Base-by-base conservation (phyloP, 768 basidiomycete genomes). In the Rhodotorula paludigena region DNA sequence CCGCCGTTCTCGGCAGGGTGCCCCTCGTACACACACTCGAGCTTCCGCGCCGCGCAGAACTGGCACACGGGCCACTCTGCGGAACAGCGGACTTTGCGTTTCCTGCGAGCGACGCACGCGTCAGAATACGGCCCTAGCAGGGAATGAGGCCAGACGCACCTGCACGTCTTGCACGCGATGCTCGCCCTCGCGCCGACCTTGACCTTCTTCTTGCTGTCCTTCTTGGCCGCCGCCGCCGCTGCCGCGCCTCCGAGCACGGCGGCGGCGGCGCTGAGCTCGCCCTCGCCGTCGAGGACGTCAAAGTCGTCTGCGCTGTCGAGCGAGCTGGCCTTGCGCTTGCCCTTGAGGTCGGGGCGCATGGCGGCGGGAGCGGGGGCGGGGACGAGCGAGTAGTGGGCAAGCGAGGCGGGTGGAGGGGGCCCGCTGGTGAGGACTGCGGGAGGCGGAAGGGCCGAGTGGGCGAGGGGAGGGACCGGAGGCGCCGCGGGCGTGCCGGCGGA, bases 101-200 rank as follows among this genome's bases (percentile, higher is more conserved):
- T 71, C 64, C 70, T 71, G 62, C 33, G 12, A 23, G 12, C 5
- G 33, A 6, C 10, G n/a, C 9, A n/a, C 0, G 52, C 25, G 23
- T 3, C 10, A 15, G 33, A 18, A 25, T 20, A 42, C 41, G 41
- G 41, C 41, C 12, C n/a, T n/a, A 30, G 20, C 2, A 18, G 11
- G 16, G 1, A 4, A 35, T 7, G 18, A 7, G 14, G 54, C 6
- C 14, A 5, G 28, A 41, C 68, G 44, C 21, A 71, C 69, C 69
- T 57, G 60, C 69, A 71, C n/a, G 69, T 66, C 45, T 51, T 66
- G 60, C 69, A 71, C 20, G 69, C 69, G 53, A 71, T 71, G n/a
- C 54, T 57, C 16, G 65, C 70, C 42, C 70, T 51, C 38, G 70
- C 65, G 23, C 66, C 70, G 42, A 71, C 59, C 52, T 64, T 67